phyloP scores from a whole-genome alignment of 768 basidiomycete genomes.

The Naematelia encephala region DNA sequence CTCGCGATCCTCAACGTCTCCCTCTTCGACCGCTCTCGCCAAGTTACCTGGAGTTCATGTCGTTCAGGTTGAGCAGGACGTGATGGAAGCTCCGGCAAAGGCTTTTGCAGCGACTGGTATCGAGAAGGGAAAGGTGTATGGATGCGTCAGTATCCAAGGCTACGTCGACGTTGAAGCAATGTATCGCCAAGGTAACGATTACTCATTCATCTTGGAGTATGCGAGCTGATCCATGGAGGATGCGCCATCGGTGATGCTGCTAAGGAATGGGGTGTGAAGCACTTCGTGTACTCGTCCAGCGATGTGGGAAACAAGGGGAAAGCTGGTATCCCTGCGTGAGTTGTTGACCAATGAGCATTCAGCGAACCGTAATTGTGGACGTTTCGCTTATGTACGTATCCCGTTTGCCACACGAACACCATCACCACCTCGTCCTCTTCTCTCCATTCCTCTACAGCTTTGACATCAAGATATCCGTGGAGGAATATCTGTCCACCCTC shows the following conservation, averaged over 20 bases:
- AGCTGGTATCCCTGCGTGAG: constrained; percentile 17
- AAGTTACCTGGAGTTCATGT: constrained; percentile 17
- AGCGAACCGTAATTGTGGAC: background rate
- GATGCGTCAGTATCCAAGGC: constrained; percentile 27
- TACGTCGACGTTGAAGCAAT: constrained; percentile 21
- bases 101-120: constrained; percentile 14
- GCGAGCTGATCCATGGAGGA: constrained; percentile 5
- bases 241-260: constrained; percentile 27
- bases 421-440: too few species aligned
- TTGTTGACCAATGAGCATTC: background rate
- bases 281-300: constrained; percentile 27
- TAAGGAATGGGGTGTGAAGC: constrained; percentile 20
- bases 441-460: constrained; percentile 11
- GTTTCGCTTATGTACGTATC: background rate
- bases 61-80: constrained; percentile 14
- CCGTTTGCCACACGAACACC: background rate
- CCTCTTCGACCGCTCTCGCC: constrained; percentile 12
- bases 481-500: constrained; percentile 26
- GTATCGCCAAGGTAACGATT: constrained; percentile 23
- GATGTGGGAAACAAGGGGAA: constrained; percentile 20
- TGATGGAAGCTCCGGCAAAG: constrained; percentile 27
- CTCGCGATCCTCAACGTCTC: constrained; percentile 13
- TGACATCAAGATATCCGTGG: constrained; percentile 26
- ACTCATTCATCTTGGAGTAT: too few species aligned
- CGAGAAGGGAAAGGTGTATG: constrained; percentile 20